A percentile compares a stretch with the other conserved stretches of the same genome.
These are phyloP conservation scores for Eucalyptus fibrosa DNA, from an alignment of 345 rosid species.

Conservation along the genomic window DNA sequence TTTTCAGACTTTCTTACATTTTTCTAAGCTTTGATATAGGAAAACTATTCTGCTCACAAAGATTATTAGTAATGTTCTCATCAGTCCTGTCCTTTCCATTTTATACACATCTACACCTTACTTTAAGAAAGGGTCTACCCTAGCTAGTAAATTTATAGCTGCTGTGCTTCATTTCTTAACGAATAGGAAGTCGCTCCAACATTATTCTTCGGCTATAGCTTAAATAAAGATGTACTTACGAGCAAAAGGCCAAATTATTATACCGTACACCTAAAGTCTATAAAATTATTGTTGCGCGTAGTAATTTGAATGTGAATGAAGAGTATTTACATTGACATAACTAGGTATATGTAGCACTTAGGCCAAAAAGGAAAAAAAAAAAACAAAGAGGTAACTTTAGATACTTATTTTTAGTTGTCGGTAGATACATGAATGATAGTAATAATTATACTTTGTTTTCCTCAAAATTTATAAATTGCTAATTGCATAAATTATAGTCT, in stretches of 20 bases:
- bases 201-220: background rate
- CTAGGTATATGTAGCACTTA: background rate
- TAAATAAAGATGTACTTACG: background rate
- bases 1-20: background rate
- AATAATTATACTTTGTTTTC: background rate
- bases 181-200: background rate
- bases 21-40: background rate
- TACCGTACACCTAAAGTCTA: background rate
- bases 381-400: background rate
- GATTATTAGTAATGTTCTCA: background rate
- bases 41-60: background rate
- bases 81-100: background rate
- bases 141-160: background rate
- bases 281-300: background rate
- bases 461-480: background rate
- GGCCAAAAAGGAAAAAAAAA: background rate
- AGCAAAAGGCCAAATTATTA: background rate
- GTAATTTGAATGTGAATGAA: background rate
- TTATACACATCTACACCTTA: background rate
- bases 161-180: background rate
- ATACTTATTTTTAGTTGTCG: background rate
- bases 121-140: background rate
- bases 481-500: background rate
- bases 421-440: background rate
- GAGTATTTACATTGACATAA: background rate